Base-by-base conservation (phyloP, 1,139 yeast species). In the Scheffersomyces stambukii region DNA sequence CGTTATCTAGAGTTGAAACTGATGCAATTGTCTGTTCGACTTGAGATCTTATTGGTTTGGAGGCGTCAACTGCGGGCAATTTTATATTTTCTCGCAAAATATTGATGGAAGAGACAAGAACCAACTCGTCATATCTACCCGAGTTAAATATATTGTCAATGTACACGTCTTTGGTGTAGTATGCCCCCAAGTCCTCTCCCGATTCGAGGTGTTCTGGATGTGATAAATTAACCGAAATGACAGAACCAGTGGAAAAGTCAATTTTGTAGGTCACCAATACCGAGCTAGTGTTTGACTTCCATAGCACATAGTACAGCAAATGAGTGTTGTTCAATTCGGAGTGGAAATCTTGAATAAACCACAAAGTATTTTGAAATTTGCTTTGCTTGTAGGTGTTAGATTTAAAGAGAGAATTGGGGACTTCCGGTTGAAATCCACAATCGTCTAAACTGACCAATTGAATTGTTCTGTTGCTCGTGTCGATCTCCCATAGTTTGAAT, bases 261-360 rank as follows among this genome's bases (percentile, higher is more conserved):
- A 55, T 24, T 1, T 32, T 26, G 29, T 59, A 58, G 2, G 46
- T 41, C 6, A 50, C 48, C 15, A 74, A 46, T 15, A 66, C 57
- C 4, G 80, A 70, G 2, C 75, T 62, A 2, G 74, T 70, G 38
- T 80, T 79, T 35, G 83, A 75, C 43, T 79, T 80, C 84, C 84
- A 78, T 23, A 79, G 55, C 2, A 75, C 53, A 30, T 55, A 45
- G 31, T 54, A 52, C 12, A 37, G 37, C 37, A 61, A 24, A 10
- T 25, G 9, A 14, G 21, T 5, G 46, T 41, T 40, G 37, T 45
- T 41, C 52, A 54, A 34, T 55, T 72, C 39, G 8, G 46, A 32
- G 17, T 43, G 46, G 35, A 48, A 65, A 39, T 66, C 72, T 42
- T 65, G 73, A 28, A 64, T 52, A 38, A 57, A 50, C 84, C 84